These are phyloP conservation scores for Corylus avellana DNA, from an alignment of 306 rosid species.

Conservation along the genomic window DNA sequence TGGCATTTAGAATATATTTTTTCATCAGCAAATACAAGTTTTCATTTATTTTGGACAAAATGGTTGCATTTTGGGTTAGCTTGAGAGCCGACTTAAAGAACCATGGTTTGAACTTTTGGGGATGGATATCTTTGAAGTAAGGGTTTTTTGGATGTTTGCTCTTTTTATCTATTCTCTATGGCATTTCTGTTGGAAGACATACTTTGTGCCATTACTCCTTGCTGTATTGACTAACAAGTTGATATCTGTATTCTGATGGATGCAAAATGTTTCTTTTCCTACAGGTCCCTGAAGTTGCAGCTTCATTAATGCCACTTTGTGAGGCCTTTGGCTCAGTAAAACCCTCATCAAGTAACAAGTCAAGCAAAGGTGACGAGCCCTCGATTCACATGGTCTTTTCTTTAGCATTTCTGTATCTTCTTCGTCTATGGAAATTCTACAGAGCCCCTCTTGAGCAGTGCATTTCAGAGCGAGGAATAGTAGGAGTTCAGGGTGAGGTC, in stretches of 20 bases:
- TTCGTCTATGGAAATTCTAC: conserved; percentile 77
- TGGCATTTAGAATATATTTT: not conserved
- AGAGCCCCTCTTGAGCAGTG: conserved; percentile 68
- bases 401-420: conserved; percentile 69
- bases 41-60: not conserved
- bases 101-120: conserved; percentile 7
- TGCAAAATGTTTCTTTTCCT: conserved; percentile 26
- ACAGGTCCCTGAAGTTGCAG: conserved; percentile 74
- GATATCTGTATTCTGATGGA: conserved; percentile 25
- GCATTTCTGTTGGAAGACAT: conserved; percentile 2
- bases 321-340: conserved; percentile 74
- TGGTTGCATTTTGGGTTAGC: conserved; percentile 14
- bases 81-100: conserved; percentile 10
- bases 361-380: conserved; percentile 47
- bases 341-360: conserved; percentile 43
- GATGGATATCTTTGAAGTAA: not conserved
- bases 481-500: conserved; percentile 47
- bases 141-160: conserved; percentile 8
- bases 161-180: conserved; percentile 15
- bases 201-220: conserved; percentile 10
- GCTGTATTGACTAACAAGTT: conserved; percentile 1
- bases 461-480: conserved; percentile 57
- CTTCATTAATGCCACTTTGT: conserved; percentile 67
- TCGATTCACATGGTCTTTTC: conserved; percentile 69
- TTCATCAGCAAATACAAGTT: not conserved